Conservation (phyloP, 176 grass and related monocot genomes). For the Canna indica region DNA sequence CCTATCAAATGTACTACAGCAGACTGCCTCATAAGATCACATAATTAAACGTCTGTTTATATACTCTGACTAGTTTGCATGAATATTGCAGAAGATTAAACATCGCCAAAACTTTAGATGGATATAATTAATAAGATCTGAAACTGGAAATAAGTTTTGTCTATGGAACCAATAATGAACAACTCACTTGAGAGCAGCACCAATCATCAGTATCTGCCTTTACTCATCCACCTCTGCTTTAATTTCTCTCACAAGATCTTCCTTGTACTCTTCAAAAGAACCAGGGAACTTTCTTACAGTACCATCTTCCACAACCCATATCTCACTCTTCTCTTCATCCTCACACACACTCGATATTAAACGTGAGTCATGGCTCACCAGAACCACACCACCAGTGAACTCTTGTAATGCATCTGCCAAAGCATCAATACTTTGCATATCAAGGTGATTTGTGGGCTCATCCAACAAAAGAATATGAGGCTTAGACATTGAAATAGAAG, state of each 20-base stretch:
- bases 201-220: conserved; percentile 75
- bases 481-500: conserved; percentile 92
- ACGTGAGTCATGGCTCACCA: conserved; percentile 83
- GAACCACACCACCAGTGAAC: conserved; percentile 85
- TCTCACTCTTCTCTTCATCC: conserved; percentile 72
- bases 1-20: background rate
- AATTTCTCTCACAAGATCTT: conserved; percentile 82
- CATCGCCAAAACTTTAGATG: background rate
- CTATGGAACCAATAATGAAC: conserved; percentile 30
- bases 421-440: conserved; percentile 98
- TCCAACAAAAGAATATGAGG: conserved; percentile 91
- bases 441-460: conserved; percentile 96
- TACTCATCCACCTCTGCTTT: conserved; percentile 91
- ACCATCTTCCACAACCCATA: conserved; percentile 94
- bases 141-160: conserved; percentile 1
- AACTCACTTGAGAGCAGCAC: conserved; percentile 28
- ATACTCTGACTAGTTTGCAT: background rate
- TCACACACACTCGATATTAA: conserved; percentile 93
- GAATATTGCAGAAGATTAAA: background rate
- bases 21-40: background rate
- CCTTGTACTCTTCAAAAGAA: conserved; percentile 91
- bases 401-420: conserved; percentile 83
- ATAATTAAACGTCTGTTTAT: background rate
- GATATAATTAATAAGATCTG: background rate
- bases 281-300: conserved; percentile 69